Percentiles rank a stretch among this genome's conserved stretches.
These are phyloP conservation scores for Russula olivacea DNA, from an alignment of 768 basidiomycete species.

Conservation along the genomic window DNA sequence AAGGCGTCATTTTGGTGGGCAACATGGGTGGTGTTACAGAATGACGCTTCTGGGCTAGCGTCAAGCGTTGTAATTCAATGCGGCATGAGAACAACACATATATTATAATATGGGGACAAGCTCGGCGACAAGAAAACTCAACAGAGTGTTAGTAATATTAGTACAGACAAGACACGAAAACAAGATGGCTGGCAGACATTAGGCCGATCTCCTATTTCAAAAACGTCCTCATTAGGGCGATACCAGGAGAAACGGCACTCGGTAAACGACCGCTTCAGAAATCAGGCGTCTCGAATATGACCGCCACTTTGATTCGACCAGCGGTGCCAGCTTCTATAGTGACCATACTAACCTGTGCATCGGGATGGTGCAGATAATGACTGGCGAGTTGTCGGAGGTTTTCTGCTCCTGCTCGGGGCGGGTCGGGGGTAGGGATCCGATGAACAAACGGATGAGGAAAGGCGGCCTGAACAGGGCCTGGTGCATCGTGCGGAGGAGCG, in stretches of 20 bases:
- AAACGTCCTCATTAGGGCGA: not conserved
- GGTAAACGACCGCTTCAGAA: not conserved
- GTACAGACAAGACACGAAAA: not conserved
- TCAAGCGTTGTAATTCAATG: not conserved
- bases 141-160: not conserved
- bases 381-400: not conserved
- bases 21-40: not conserved
- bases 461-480: not conserved
- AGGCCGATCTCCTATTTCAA: not conserved
- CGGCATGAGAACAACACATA: not conserved
- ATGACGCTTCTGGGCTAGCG: not conserved
- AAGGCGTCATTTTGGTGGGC: too few relatives aligned
- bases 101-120: not conserved
- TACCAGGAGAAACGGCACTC: not conserved
- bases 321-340: not conserved
- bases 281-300: not conserved
- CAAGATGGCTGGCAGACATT: not conserved
- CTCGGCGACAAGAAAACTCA: not conserved
- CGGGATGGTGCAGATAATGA: not conserved
- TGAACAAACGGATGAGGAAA: not conserved
- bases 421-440: not conserved
- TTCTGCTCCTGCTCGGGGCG: not conserved
- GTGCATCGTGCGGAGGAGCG: not conserved
- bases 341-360: not conserved
- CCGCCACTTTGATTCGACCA: slow-evolving; percentile 1